Base-by-base conservation (phyloP, 805 yeast genomes). In the Kodamaea leandrae region DNA sequence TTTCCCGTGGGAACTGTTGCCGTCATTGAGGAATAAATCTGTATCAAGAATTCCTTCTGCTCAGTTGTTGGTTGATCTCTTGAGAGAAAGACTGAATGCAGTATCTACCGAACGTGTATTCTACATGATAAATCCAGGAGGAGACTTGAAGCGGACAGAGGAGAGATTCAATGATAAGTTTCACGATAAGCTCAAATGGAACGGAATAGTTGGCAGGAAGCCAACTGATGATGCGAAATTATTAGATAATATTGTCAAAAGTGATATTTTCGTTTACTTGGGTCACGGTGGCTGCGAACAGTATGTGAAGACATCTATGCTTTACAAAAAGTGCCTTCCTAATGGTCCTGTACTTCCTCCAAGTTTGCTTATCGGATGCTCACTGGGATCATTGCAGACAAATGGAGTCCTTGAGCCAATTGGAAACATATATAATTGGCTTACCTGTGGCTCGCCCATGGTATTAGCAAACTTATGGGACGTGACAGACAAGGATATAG, bases 281-380 rank as follows among this genome's bases (percentile, higher is more conserved):
- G 99, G 99, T 0, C 99, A 93, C 62, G 97, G 98, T 0, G 93
- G 96, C 4, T 96, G 98, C n/a, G 91, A 87, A 47, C 89, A 85
- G 46, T 88, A 80, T 54, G 65, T 87, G 8, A 71, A 80, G 21
- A 68, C 82, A 1, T 70, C 78, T 4, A 61, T 75, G 0, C 61
- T 89, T 32, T 52, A 55, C 40, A 58, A 54, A 39, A 40, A 45
- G 23, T 50, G 57, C 24, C 40, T 49, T 6, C 47, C 55, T 6
- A 39, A 43, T 8, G 76, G 76, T 39, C 63, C 65, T 8, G 57
- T 39, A 0, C 57, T 80, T 7, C 80, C 89, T 0, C 86, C 89
- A 1, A 64, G 76, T 19, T 68, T 89, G 32, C 66, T 93, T 16
- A 63, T 93, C 34, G 99, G 99, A 0, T 93, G 99, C 52, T 86